These are phyloP conservation scores for Mycena metata DNA, from an alignment of 768 basidiomycete species.

Conservation along the genomic window DNA sequence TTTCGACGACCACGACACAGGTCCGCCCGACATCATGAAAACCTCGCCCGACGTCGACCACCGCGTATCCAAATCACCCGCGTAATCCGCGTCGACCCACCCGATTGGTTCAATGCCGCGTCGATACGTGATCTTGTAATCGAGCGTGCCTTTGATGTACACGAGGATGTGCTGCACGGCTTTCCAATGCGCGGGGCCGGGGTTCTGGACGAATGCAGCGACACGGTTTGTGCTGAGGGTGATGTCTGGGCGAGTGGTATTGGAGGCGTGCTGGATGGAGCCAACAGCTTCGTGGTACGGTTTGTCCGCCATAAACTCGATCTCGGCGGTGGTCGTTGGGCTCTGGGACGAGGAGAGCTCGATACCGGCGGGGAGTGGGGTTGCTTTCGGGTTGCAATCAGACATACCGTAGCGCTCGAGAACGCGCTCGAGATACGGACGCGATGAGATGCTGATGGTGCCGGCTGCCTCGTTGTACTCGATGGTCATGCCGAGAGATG, in stretches of 20 bases:
- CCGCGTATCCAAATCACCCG: conserved; percentile 23
- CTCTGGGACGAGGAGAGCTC: conserved; percentile 27
- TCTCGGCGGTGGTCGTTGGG: conserved; percentile 24
- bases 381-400: conserved; percentile 40
- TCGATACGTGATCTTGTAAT: conserved; percentile 41
- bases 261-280: conserved; percentile 39
- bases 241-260: conserved; percentile 43
- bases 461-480: no score
- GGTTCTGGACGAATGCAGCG: conserved; percentile 43
- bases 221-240: no score
- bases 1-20: conserved; percentile 49
- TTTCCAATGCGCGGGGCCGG: conserved; percentile 50
- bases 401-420: no score
- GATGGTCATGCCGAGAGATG: conserved; percentile 30
- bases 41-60: conserved; percentile 47
- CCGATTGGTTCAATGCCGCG: conserved; percentile 6
- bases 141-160: no score
- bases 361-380: conserved; percentile 41
- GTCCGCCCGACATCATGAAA: conserved; percentile 44
- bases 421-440: conserved; percentile 32
- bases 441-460: conserved; percentile 30
- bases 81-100: conserved; percentile 39
- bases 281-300: conserved; percentile 44
- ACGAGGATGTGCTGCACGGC: conserved; percentile 51
- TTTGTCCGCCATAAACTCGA: conserved; percentile 42